These are phyloP conservation scores for Gossypium mustelinum DNA, from an alignment of 345 rosid genomes.

Conservation along the genomic window DNA sequence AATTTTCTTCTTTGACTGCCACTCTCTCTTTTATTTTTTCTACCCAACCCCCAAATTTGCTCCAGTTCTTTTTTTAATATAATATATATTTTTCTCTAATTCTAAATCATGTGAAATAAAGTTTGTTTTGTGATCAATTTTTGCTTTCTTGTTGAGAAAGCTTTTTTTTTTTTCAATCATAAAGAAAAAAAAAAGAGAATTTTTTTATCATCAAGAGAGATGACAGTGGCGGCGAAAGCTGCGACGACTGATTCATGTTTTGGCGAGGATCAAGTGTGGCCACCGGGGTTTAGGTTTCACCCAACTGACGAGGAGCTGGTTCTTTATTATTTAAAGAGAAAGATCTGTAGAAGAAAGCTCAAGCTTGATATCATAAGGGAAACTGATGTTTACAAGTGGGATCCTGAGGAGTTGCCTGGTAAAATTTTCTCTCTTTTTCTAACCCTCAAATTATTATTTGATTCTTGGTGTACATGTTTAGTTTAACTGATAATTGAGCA, in stretches of 20 bases:
- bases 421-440: not conserved
- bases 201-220: not conserved
- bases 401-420: constrained; percentile 94
- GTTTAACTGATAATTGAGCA: not conserved
- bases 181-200: not conserved
- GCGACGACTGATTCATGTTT: constrained; percentile 11
- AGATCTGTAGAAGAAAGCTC: constrained; percentile 53
- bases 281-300: constrained; percentile 90
- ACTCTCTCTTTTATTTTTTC: not conserved
- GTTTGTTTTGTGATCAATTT: not conserved
- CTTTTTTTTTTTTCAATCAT: not conserved
- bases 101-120: not conserved
- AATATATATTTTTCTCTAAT: not conserved
- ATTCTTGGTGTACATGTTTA: not conserved
- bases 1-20: not conserved
- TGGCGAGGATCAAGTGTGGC: constrained; percentile 43
- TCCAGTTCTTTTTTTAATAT: not conserved
- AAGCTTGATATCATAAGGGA: constrained; percentile 59
- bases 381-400: constrained; percentile 84
- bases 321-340: constrained; percentile 68
- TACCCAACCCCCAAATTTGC: not conserved
- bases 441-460: not conserved
- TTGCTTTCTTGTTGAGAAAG: not conserved
- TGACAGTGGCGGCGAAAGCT: not conserved
- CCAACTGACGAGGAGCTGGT: constrained; percentile 93